Evolutionary conservation across 352 stramenopile species (phyloP).

Genomic region (Phytophthora pistaciae): DNA sequence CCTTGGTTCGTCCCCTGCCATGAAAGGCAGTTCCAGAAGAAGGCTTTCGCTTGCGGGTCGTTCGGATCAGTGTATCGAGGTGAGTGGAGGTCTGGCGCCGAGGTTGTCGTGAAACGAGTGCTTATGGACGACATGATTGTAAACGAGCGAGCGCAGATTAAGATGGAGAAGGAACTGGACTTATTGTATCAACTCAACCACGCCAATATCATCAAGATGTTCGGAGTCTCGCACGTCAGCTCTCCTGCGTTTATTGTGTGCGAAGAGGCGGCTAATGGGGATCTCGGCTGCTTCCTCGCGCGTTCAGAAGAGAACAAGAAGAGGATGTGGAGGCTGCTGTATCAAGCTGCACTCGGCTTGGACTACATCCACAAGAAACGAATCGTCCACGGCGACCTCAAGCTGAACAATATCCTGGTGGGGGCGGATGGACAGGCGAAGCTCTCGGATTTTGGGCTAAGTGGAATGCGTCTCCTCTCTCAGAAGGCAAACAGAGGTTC

Average conservation of each 20-base stretch:
- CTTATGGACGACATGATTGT: no score
- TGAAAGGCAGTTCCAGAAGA: no score
- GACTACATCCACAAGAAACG: neutral
- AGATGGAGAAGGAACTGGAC: constrained; percentile 7
- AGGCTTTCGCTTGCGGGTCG: no score
- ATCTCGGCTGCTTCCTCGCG: neutral
- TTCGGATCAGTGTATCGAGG: no score
- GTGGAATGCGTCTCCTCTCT: no score
- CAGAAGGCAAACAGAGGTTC: no score
- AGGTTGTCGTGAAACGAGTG: no score
- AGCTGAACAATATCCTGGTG: neutral
- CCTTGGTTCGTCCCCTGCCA: no score
- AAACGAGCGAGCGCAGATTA: no score
- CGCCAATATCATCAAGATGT: neutral
- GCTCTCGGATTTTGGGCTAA: neutral
- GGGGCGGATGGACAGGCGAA: neutral
- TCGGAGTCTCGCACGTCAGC: neutral
- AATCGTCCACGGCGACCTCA: neutral
- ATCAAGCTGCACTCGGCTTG: neutral
- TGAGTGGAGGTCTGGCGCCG: no score
- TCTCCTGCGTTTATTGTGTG: neutral
- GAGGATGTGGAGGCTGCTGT: neutral
- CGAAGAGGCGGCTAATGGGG: neutral
- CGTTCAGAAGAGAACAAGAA: neutral
- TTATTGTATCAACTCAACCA: neutral